These are phyloP conservation scores for Boletus eberwhitei DNA, from an alignment of 768 basidiomycete genomes.

Conservation along the genomic window DNA sequence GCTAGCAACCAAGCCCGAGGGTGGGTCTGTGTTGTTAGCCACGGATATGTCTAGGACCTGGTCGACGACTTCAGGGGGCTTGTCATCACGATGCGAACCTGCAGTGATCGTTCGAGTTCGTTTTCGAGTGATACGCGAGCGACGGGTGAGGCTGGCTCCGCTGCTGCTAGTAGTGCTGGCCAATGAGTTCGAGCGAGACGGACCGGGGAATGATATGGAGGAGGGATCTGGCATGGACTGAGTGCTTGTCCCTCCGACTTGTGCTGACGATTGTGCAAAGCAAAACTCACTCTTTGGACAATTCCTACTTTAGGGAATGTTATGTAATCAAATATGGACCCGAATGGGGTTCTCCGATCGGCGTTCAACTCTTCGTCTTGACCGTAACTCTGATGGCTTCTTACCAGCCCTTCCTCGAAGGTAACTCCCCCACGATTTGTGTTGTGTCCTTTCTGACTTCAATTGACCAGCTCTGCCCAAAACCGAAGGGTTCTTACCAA, in stretches of 20 bases:
- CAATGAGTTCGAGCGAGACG: conserved; percentile 33
- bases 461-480: conserved; percentile 55
- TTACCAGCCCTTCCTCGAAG: conserved; percentile 23
- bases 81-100: conserved; percentile 24
- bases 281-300: conserved; percentile 17
- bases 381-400: conserved; percentile 5
- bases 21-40: conserved; percentile 14
- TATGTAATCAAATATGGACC: conserved; percentile 23
- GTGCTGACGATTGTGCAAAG: conserved; percentile 7
- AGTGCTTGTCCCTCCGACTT: conserved; percentile 24
- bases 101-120: conserved; percentile 52
- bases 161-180: conserved; percentile 46
- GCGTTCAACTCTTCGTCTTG: conserved; percentile 1
- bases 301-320: conserved; percentile 23
- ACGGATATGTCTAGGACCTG: conserved; percentile 30
- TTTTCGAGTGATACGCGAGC: conserved; percentile 44
- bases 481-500: conserved; percentile 68
- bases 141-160: conserved; percentile 49
- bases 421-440: background rate
- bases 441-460: background rate
- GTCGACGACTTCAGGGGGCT: conserved; percentile 9
- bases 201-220: conserved; percentile 24
- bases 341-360: conserved; percentile 16
- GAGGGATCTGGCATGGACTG: conserved; percentile 33
- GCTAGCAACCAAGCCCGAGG: conserved; percentile 4